Evolutionary conservation across 116 monocot genomes (phyloP).

Genomic region (Trichopus zeylanicus): DNA sequence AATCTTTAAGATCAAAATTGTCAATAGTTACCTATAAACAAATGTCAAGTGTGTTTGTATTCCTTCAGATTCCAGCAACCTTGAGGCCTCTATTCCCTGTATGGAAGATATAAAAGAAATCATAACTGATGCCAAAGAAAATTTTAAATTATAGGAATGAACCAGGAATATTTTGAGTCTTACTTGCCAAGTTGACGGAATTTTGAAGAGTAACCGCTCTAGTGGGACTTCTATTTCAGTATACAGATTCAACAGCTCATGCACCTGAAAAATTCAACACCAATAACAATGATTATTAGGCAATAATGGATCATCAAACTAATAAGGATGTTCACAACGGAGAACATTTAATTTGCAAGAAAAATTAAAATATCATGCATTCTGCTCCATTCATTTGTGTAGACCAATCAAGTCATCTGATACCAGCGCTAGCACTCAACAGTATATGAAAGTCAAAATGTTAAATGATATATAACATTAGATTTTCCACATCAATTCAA

Average conservation of each 20-base stretch:
- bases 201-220: conserved; percentile 87
- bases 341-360: too few species aligned
- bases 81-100: conserved; percentile 94
- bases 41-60: conserved; percentile 95
- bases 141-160: background rate
- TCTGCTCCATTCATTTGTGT: too few species aligned
- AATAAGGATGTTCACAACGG: too few species aligned
- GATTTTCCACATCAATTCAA: too few species aligned
- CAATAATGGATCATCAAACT: too few species aligned
- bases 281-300: conserved; percentile 9
- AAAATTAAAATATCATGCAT: too few species aligned
- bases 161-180: background rate
- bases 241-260: conserved; percentile 73
- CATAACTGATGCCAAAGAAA: too few species aligned
- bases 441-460: too few species aligned
- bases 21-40: conserved; percentile 67
- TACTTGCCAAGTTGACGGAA: conserved; percentile 98
- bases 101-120: conserved; percentile 11
- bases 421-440: too few species aligned
- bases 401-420: too few species aligned
- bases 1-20: background rate
- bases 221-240: conserved; percentile 59
- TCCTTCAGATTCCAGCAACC: conserved; percentile 86
- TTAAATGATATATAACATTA: too few species aligned
- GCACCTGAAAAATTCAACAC: conserved; percentile 43